Evolutionary conservation across 2,329 filamentous ascomycete genomes (phyloP), one percentile per base, ranked within the genome.

Genomic region (Polytolypa hystricis): DNA sequence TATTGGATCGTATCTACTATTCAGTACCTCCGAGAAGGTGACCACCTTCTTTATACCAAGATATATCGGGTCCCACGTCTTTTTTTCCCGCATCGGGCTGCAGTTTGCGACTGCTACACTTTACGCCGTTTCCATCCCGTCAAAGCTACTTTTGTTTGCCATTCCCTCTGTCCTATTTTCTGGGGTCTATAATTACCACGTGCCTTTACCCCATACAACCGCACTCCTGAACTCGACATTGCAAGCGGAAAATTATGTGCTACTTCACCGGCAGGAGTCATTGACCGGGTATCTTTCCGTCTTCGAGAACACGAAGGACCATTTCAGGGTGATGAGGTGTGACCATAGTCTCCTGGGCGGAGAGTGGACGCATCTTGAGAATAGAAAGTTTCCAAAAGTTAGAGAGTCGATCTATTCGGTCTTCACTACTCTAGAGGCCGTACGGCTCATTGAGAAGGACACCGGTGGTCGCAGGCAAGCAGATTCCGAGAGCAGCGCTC

Each of bases 331-430:
- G 11, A 74, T 98, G 70, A 77, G 91, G 42, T 95, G 86, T 56
- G 91, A 96, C 51, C 91, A 98, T 58, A 94, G 86, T 51, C 69
- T 98, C 20, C 71, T 98, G 1, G 91, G 91, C 27, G 91, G 91
- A 23, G 83, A 95, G 60, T 98, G 89, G 89, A 71, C 80, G 9
- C 67, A 67, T 27, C 47, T 65, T 61, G 47, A 53, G 14, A 44
- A 59, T 50, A 58, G 79, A 55, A 41, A 68, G 61, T 34, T 64
- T 53, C 72, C 69, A 1, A 57, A 71, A 30, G 64, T 85, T 12
- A 74, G 76, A 8, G 91, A 98, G 60, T 85, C 89, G 0, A 84
- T 98, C 38, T 98, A 96, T 55, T 81, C 84, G 7, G 81, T 96
- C n/a, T 98, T 98, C 56, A 80, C 84, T 17, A 93, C 94, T 71